phyloP scores from a whole-genome alignment of 208 protist genomes.

The Leishmania martiniquensis region DNA sequence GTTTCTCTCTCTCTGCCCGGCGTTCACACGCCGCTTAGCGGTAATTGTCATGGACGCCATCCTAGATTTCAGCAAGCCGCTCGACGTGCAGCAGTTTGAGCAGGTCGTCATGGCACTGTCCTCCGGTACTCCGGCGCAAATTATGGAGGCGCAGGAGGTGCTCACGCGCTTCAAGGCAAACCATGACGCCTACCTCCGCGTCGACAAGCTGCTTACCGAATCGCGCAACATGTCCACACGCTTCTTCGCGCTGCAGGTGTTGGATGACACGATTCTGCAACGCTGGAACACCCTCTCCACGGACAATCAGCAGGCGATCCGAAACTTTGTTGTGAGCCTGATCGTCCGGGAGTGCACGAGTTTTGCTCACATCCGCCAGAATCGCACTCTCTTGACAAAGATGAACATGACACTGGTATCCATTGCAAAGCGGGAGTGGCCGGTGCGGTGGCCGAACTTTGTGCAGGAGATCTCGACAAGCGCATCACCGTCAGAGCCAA shows the following conservation, averaged over 20 bases:
- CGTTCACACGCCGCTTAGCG: not conserved
- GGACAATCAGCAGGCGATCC: constrained; percentile 93
- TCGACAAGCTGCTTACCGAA: constrained; percentile 91
- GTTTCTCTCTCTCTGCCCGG: no score
- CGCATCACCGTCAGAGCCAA: constrained; percentile 85
- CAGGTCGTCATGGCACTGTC: constrained; percentile 61
- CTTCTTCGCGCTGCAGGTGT: constrained; percentile 93
- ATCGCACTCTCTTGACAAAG: constrained; percentile 86
- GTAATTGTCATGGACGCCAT: constrained; percentile 59
- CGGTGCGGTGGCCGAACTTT: constrained; percentile 97
- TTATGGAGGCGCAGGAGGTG: constrained; percentile 84
- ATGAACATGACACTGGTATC: constrained; percentile 91
- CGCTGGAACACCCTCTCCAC: constrained; percentile 96
- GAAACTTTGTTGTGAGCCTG: constrained; percentile 95
- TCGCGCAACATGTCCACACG: constrained; percentile 78
- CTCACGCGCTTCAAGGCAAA: constrained; percentile 92
- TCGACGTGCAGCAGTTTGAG: constrained; percentile 81
- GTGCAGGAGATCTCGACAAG: constrained; percentile 97
- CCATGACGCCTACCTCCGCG: constrained; percentile 91
- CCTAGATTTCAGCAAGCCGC: constrained; percentile 69
- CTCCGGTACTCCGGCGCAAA: constrained; percentile 46
- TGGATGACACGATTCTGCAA: constrained; percentile 94
- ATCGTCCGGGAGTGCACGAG: constrained; percentile 91
- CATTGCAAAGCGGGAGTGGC: constrained; percentile 99
- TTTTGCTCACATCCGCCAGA: constrained; percentile 54